phyloP scores from a whole-genome alignment of 2,329 filamentous ascomycete genomes.

The Verticillium klebahnii region DNA sequence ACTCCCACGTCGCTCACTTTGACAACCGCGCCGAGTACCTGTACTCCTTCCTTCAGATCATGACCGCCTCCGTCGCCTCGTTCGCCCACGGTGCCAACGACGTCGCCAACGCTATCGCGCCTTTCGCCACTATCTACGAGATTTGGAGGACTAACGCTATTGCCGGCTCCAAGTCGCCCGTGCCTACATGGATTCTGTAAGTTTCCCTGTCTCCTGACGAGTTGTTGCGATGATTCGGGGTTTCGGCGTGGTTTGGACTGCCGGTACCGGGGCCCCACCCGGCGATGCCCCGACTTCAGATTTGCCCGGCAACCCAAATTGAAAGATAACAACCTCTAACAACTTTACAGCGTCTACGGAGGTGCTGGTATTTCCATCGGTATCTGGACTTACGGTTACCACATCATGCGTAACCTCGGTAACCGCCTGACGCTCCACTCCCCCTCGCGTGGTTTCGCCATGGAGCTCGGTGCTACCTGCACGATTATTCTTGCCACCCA shows the following conservation, averaged over 20 bases:
- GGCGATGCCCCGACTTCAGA: background rate
- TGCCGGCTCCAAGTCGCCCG: constrained; percentile 34
- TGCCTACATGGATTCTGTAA: constrained; percentile 55
- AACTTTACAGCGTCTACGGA: constrained; percentile 17
- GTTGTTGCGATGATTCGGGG: background rate
- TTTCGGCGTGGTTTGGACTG: background rate
- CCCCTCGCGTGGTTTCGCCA: constrained; percentile 48
- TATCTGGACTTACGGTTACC: constrained; percentile 48
- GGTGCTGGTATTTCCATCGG: constrained; percentile 33
- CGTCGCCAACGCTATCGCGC: constrained; percentile 58
- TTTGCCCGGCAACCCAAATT: background rate
- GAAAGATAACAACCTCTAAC: background rate
- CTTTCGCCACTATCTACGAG: constrained; percentile 58
- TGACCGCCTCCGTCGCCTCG: constrained; percentile 58
- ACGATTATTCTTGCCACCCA: constrained; percentile 62
- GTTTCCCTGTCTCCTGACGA: background rate
- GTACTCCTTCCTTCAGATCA: constrained; percentile 55
- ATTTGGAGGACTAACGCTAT: constrained; percentile 50
- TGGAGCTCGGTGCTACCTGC: constrained; percentile 46
- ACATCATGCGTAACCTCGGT: constrained; percentile 55
- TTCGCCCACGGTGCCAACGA: constrained; percentile 66
- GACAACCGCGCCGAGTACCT: constrained; percentile 59
- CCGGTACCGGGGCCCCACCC: background rate
- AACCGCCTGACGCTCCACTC: constrained; percentile 55
- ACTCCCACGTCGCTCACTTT: constrained; percentile 54